Evolutionary conservation across 202 grass and related monocot genomes (phyloP).

Genomic region (Hordeum pubiflorum): DNA sequence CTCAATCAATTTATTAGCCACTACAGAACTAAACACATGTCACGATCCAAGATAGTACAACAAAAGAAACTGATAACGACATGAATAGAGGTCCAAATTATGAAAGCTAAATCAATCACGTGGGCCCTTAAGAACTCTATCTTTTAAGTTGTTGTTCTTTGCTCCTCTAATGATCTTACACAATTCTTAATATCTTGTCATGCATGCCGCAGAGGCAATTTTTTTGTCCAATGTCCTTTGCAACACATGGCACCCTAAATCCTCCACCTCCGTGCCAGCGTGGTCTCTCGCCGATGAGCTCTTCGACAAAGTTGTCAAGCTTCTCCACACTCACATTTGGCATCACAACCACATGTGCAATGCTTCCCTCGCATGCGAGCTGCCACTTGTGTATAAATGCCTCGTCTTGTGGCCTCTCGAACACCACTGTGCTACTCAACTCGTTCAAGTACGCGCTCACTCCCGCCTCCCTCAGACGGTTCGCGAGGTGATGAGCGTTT

Average conservation of each 20-base stretch:
- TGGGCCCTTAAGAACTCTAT: neutral
- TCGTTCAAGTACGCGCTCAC: slow-evolving; percentile 34
- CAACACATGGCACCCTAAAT: slow-evolving; percentile 10
- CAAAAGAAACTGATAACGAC: neutral
- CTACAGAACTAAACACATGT: neutral
- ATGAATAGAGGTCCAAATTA: neutral
- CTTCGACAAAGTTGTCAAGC: slow-evolving; percentile 30
- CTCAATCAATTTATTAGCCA: neutral
- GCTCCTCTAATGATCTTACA: neutral
- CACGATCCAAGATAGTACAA: neutral
- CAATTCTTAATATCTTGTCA: neutral
- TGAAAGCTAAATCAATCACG: neutral
- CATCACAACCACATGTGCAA: slow-evolving; percentile 63
- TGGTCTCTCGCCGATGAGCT: slow-evolving; percentile 1
- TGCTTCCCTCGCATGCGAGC: slow-evolving; percentile 40
- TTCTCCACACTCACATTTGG: slow-evolving; percentile 39
- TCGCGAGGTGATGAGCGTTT: slow-evolving; percentile 36
- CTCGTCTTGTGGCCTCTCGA: slow-evolving; percentile 48
- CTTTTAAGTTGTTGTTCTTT: neutral
- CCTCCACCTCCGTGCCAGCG: neutral
- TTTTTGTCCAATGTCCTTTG: slow-evolving; percentile 28
- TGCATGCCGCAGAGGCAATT: slow-evolving; percentile 41
- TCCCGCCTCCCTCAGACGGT: slow-evolving; percentile 16
- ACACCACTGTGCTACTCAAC: slow-evolving; percentile 40
- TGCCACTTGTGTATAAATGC: slow-evolving; percentile 46